Conservation (phyloP, 768 basidiomycete genomes). For the Paxillus ammoniavirescens region DNA sequence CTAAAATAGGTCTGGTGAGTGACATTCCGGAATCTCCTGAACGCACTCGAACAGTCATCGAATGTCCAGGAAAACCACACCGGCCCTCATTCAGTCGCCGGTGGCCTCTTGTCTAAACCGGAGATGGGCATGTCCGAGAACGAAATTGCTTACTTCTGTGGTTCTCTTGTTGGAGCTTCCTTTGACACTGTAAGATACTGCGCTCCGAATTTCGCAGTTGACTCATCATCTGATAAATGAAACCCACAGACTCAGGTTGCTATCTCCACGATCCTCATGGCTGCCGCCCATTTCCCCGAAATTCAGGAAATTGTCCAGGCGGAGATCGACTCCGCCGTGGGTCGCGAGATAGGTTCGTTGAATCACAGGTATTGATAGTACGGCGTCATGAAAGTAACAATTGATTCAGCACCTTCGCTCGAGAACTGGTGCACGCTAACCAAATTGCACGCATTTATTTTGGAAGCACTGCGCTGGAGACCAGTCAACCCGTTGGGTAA, state of each 20-base stretch:
- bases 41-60: background rate
- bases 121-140: conserved; percentile 44
- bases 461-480: conserved; percentile 33
- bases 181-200: conserved; percentile 41
- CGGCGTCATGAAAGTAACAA: background rate
- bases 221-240: conserved; percentile 54
- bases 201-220: conserved; percentile 11
- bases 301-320: conserved; percentile 30
- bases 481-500: conserved; percentile 19
- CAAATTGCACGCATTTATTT: conserved; percentile 28
- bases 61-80: background rate
- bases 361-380: background rate
- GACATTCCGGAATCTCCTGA: conserved; percentile 47
- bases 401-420: conserved; percentile 28
- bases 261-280: conserved; percentile 23
- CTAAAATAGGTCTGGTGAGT: conserved; percentile 37
- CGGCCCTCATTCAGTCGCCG: conserved; percentile 38
- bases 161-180: conserved; percentile 60
- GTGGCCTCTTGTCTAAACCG: conserved; percentile 47
- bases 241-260: conserved; percentile 3
- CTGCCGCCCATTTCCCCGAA: conserved; percentile 28
- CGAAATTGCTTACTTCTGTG: conserved; percentile 54
- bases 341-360: conserved; percentile 24
- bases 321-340: conserved; percentile 32
- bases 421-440: conserved; percentile 26